Evolutionary conservation across 2,329 filamentous ascomycete species (phyloP).

Genomic region (Scolecobasidium constrictum): DNA sequence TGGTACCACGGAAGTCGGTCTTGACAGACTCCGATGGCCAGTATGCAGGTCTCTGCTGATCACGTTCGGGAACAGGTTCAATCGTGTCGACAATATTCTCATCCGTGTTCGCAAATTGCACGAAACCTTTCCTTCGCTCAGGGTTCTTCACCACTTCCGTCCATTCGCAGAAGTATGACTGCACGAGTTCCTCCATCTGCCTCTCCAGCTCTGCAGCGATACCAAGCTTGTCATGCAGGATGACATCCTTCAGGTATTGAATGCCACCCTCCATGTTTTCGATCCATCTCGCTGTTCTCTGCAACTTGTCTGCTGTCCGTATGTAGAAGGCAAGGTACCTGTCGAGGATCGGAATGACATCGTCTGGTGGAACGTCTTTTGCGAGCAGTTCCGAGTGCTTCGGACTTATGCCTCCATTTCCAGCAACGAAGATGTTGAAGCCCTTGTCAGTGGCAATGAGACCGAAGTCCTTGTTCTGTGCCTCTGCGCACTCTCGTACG

Average conservation of each 20-base stretch:
- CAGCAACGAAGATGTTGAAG: conserved; percentile 85
- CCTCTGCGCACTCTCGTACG: conserved; percentile 86
- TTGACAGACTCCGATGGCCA: conserved; percentile 60
- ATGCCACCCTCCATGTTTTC: conserved; percentile 77
- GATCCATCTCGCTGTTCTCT: conserved; percentile 81
- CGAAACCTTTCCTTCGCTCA: conserved; percentile 56
- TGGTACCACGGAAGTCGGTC: conserved; percentile 60
- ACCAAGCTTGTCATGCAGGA: conserved; percentile 76
- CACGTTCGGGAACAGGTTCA: conserved; percentile 61
- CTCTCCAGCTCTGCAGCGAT: conserved; percentile 75
- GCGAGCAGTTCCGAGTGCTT: conserved; percentile 72
- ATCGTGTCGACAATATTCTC: conserved; percentile 56
- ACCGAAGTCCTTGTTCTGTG: conserved; percentile 88
- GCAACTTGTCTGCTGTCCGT: conserved; percentile 79
- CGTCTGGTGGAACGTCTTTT: conserved; percentile 73
- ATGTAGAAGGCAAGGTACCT: conserved; percentile 92
- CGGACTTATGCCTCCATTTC: conserved; percentile 81
- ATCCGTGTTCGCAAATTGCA: conserved; percentile 72
- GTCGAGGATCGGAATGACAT: conserved; percentile 75
- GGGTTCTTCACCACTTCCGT: conserved; percentile 67
- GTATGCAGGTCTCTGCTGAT: conserved; percentile 61
- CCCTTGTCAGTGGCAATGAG: conserved; percentile 87
- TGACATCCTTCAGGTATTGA: conserved; percentile 69
- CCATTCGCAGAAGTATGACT: conserved; percentile 85
- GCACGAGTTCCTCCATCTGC: conserved; percentile 79